phyloP scores from a whole-genome alignment of 2,329 filamentous ascomycete species.

The Fusarium denticulatum region DNA sequence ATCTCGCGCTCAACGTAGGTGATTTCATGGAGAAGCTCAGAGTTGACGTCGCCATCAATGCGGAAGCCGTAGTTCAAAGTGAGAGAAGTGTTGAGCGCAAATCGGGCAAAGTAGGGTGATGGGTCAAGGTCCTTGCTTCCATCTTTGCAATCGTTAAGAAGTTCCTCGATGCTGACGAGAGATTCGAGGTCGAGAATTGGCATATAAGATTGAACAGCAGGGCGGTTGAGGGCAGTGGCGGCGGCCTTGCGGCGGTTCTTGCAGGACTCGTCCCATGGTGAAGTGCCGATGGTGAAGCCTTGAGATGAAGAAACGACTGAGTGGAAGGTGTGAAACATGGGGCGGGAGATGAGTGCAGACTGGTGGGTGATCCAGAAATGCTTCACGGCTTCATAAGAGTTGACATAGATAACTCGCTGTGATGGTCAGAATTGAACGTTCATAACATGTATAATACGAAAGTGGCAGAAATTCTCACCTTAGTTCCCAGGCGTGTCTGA shows the following conservation, averaged over 20 bases:
- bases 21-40: constrained; percentile 76
- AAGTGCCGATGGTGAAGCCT: constrained; percentile 85
- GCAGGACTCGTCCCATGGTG: constrained; percentile 84
- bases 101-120: constrained; percentile 77
- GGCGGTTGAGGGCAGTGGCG: constrained; percentile 80
- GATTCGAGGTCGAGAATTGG: constrained; percentile 84
- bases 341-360: constrained; percentile 79
- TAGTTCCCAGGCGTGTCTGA: constrained; percentile 75
- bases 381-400: constrained; percentile 78
- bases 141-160: constrained; percentile 70
- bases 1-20: constrained; percentile 79
- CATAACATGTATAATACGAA: background rate
- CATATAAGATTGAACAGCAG: constrained; percentile 81
- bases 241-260: constrained; percentile 81
- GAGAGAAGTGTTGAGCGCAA: constrained; percentile 79
- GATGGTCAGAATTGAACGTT: background rate
- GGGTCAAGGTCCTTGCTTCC: constrained; percentile 75
- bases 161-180: constrained; percentile 75
- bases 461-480: constrained; percentile 52
- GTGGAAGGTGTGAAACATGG: constrained; percentile 84
- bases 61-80: constrained; percentile 84
- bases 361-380: constrained; percentile 83
- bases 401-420: constrained; percentile 78
- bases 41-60: constrained; percentile 75
- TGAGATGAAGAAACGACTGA: constrained; percentile 80